These are phyloP conservation scores for Erythrophleum ivorense DNA, from an alignment of 331 rosid genomes.

Conservation along the genomic window DNA sequence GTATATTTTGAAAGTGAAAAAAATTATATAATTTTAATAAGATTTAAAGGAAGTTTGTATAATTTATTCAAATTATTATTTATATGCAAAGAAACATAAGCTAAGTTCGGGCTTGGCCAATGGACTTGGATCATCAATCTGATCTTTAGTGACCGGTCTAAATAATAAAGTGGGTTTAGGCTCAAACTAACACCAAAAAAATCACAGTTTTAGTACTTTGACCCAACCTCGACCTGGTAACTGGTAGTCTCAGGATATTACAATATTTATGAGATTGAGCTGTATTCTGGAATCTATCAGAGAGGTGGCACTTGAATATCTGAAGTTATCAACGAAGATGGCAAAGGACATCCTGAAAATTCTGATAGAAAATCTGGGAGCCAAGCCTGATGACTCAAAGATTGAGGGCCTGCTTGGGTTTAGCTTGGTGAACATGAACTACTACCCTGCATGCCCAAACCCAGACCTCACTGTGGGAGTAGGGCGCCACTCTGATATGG, in stretches of 20 bases:
- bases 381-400: slow-evolving; percentile 46
- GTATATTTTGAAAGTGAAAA: too few relatives aligned
- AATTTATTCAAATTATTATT: too few relatives aligned
- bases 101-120: too few relatives aligned
- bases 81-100: too few relatives aligned
- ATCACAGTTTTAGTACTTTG: too few relatives aligned
- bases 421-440: slow-evolving; percentile 67
- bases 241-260: not conserved
- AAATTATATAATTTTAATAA: too few relatives aligned
- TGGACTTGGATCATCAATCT: too few relatives aligned
- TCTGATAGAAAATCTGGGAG: slow-evolving; percentile 54
- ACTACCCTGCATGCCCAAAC: slow-evolving; percentile 66
- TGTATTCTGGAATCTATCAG: slow-evolving; percentile 20
- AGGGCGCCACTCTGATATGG: slow-evolving; percentile 72
- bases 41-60: too few relatives aligned
- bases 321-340: slow-evolving; percentile 46
- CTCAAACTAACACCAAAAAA: too few relatives aligned
- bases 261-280: not conserved
- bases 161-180: too few relatives aligned
- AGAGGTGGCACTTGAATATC: slow-evolving; percentile 64
- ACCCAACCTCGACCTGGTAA: too few relatives aligned
- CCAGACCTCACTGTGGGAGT: slow-evolving; percentile 79
- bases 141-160: too few relatives aligned
- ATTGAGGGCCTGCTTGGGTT: slow-evolving; percentile 47
- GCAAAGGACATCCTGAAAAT: slow-evolving; percentile 47